A percentile compares a stretch with the other conserved stretches of the same genome.
Conservation (phyloP, 2,329 filamentous ascomycete genomes). For the Thermothelomyces thermophilus region DNA sequence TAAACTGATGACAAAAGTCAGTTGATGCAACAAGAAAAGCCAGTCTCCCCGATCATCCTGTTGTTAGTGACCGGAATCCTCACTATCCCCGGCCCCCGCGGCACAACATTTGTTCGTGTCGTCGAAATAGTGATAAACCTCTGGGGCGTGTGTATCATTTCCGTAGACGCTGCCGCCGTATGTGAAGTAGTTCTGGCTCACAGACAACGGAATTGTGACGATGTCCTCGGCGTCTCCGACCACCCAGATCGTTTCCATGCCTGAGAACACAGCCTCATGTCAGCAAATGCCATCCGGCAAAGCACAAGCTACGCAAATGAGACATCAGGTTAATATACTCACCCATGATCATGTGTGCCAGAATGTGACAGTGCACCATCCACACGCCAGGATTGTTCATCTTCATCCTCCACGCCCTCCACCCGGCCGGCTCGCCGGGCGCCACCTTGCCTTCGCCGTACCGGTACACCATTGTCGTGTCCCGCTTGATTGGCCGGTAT, state of each 20-base stretch:
- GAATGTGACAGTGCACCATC: constrained; percentile 57
- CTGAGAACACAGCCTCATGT: constrained; percentile 25
- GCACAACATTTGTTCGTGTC: constrained; percentile 5
- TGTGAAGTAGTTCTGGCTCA: constrained; percentile 36
- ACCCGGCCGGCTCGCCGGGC: constrained; percentile 42
- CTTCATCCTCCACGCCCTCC: constrained; percentile 53
- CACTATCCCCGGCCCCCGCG: neutral
- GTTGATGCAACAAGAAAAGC: neutral
- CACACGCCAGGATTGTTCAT: constrained; percentile 48
- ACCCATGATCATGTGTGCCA: constrained; percentile 54
- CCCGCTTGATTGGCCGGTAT: constrained; percentile 34
- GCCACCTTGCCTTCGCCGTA: constrained; percentile 38
- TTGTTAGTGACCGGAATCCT: neutral
- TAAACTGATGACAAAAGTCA: neutral
- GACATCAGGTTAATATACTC: constrained; percentile 23
- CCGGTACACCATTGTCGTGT: constrained; percentile 50
- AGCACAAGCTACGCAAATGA: neutral
- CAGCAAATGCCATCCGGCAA: constrained; percentile 13
- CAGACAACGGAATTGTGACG: constrained; percentile 30
- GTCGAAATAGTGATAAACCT: constrained; percentile 30
- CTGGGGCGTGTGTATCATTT: constrained; percentile 27
- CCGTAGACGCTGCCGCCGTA: constrained; percentile 43
- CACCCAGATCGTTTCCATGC: constrained; percentile 38
- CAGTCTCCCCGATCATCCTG: neutral
- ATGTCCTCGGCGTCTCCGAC: constrained; percentile 35